Evolutionary conservation across 176 grass and related monocot genomes (phyloP).

Genomic region (Eleusine coracana): DNA sequence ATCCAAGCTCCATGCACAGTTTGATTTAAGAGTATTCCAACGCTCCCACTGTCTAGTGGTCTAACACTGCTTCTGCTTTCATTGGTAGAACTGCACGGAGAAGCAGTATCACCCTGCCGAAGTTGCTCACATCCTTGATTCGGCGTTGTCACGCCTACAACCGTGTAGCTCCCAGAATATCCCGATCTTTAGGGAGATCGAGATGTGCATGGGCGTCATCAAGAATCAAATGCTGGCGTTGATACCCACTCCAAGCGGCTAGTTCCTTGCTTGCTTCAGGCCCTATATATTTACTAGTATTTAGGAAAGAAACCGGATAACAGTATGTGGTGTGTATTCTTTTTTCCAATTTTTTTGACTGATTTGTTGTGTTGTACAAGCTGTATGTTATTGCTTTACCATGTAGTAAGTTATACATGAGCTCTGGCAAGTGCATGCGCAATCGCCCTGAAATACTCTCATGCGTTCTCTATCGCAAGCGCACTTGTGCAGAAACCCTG

Average conservation of each 20-base stretch:
- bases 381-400: not conserved
- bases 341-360: not conserved
- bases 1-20: not conserved
- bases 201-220: constrained; percentile 85
- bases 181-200: constrained; percentile 77
- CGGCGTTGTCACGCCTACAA: constrained; percentile 68
- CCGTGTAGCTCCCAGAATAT: constrained; percentile 74
- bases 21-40: not conserved
- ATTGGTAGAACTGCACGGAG: constrained; percentile 81
- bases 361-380: not conserved
- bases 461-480: not conserved
- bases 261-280: constrained; percentile 26
- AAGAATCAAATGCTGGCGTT: constrained; percentile 90
- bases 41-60: not conserved
- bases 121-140: constrained; percentile 87
- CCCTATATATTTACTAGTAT: constrained; percentile 21
- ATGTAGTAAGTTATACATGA: not conserved
- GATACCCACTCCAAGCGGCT: constrained; percentile 67
- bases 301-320: not conserved
- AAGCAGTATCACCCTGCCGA: constrained; percentile 91
- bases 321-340: constrained; percentile 16
- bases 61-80: constrained; percentile 5
- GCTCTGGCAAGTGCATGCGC: not conserved
- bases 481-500: no score
- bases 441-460: not conserved